Base-by-base conservation (phyloP, 345 rosid species). In the Orychophragmus violaceus region DNA sequence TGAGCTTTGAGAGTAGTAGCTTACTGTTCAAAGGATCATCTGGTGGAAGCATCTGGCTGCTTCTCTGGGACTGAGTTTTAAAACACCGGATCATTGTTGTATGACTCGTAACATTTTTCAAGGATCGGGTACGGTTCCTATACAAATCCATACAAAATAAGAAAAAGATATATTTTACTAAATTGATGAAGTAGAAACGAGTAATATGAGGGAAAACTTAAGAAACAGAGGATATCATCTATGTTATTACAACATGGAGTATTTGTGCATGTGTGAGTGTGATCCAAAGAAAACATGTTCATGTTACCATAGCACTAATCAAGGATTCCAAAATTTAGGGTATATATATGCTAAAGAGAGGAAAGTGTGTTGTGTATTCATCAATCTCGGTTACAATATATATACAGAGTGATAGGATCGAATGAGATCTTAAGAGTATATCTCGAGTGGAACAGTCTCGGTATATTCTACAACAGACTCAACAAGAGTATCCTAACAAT, bases 121-220 rank as follows among this genome's bases (percentile, higher is more conserved):
- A 88, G 76, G 49, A 82, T 74, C 6, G 91, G 96, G 74, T 75
- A 91, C 1, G 79, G 77, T 37, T 79, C 76, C 91, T 86, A 72
- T 73, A 69, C 1, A 71, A 51, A 59, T 35, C 24, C 61, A 55
- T 29, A 36, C 50, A 5, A 51, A 9, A 21, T 3, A 41, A 41
- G 16, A 37, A 0, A 14, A 9, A 24, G 16, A 37, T 5, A n/a
- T 12, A 9, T 23, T 17, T 42, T 16, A 25, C n/a, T n/a, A n/a
- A n/a, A n/a, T n/a, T n/a, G n/a, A n/a, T n/a, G 2, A 36, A 12
- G 42, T 36, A 13, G 60, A 61, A 69, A 59, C 6, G 4, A 35
- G 10, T 23, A 52, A 9, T 37, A 17, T 17, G 8, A 37, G 18
- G 44, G 18, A n/a, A n/a, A n/a, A n/a, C n/a, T n/a, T n/a, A n/a